Base-by-base conservation (phyloP, 1,139 yeast genomes). In the Sugiyamaella xylanicola region DNA sequence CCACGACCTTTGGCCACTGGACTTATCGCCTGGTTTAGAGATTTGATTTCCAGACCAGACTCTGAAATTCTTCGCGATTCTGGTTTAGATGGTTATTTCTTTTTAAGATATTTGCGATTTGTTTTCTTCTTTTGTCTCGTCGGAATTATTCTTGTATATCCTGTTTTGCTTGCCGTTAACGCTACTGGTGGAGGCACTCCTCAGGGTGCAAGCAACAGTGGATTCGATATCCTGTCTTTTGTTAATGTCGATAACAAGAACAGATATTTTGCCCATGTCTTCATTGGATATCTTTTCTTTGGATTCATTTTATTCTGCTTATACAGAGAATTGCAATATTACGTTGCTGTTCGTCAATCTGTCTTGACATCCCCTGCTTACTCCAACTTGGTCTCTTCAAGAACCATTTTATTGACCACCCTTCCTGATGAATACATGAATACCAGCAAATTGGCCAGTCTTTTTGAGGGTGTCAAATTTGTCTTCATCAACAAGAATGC, bases 81-180 rank as follows among this genome's bases (percentile, higher is more conserved):
- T 29, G 95, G 97, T 43, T 72, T 89, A 11, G 98, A 92, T 71
- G 97, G 97, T 15, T 93, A 90, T 72, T 84, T 91, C 64, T 92
- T 88, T 68, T 71, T 89, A 54, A 78, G 99, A 62, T 93, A 85
- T 69, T 69, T 93, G 58, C 82, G 86, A 55, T 78, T 88, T 51
- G 79, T 87, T 57, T 76, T 82, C 27, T 70, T 80, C 16, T 70
- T 88, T 50, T 81, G 87, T 27, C 65, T 84, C 8, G 67, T 84
- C 11, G 95, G 95, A 1, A 82, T 88, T 54, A 61, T 87, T 32
- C 63, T 86, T 19, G 72, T 85, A 16, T 83, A 89, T 82, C 93
- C 97, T 27, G 81, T 93, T 57, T 75, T 93, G 57, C 77, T 93
- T 60, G 95, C 99, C 0, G 86, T 93, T 51, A 89, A 91, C 70